Evolutionary conservation across 495 filamentous ascomycete genomes (phyloP).

Genomic region (Aspergillus sclerotioniger): DNA sequence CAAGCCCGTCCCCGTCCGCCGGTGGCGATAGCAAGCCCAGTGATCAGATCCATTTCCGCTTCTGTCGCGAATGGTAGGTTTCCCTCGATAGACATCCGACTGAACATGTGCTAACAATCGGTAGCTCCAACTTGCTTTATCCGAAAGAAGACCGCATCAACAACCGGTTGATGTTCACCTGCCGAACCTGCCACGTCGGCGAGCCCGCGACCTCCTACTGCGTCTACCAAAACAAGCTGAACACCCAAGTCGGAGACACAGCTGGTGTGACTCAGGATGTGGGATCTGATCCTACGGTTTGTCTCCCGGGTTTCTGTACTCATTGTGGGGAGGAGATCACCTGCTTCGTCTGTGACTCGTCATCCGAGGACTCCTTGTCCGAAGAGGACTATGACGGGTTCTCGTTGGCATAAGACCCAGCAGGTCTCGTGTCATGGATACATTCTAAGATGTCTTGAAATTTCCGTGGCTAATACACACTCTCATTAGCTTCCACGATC

Average conservation of each 20-base stretch:
- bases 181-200: constrained; percentile 87
- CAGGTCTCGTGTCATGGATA: constrained; percentile 9
- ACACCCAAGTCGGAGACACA: constrained; percentile 86
- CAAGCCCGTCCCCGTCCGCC: constrained; percentile 58
- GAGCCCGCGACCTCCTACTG: constrained; percentile 82
- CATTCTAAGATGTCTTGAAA: constrained; percentile 10
- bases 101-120: constrained; percentile 16
- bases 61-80: constrained; percentile 89
- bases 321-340: constrained; percentile 51
- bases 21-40: constrained; percentile 54
- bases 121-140: constrained; percentile 92
- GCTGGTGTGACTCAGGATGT: constrained; percentile 97
- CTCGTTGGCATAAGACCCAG: constrained; percentile 10
- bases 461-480: constrained; percentile 47
- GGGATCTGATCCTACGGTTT: constrained; percentile 93
- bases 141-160: constrained; percentile 80
- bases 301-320: constrained; percentile 59
- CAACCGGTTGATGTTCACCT: constrained; percentile 70
- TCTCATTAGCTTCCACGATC: constrained; percentile 75
- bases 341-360: constrained; percentile 45
- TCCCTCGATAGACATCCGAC: constrained; percentile 4
- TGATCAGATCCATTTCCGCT: constrained; percentile 89
- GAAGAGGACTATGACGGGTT: constrained; percentile 17
- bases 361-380: constrained; percentile 15
- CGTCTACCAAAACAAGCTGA: constrained; percentile 88